Evolutionary conservation across 192 early-diverging fungal species (phyloP), one percentile per base, ranked within the genome.

Genomic region (Haplosporangium gracile): DNA sequence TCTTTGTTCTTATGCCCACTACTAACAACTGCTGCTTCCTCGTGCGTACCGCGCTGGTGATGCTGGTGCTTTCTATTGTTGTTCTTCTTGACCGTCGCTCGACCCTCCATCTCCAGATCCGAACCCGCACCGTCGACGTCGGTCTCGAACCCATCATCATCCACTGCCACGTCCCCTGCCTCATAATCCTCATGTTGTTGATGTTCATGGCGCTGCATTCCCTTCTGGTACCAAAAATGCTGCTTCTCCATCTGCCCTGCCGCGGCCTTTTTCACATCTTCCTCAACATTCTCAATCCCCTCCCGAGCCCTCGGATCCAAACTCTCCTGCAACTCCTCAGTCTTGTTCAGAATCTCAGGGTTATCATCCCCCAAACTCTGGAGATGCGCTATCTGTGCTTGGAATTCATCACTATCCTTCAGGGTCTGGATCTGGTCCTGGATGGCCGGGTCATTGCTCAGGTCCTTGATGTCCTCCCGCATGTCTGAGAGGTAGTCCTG

Each of bases 401-500:
- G 60, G 10, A 65, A 9, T 15, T 16, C 60, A 0, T 32, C 60
- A 32, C 11, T 65, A 11, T 65, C 11, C 10, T 65, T 26, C 60
- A 26, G 15, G 29, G 0, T 32, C 29, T 32, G n/a, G 9, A 65
- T 3, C 26, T 65, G 60, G 13, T 15, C 60, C 60, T 65, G 60
- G 26, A 65, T 13, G 3, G 60, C 29, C 0, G 60, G 29, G 60
- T 65, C 60, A 0, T 65, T 65, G 11, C 60, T 29, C 9, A 65
- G 60, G 13, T 65, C 60, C 13, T 65, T 24, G 26, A 65, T 32
- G 11, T 4, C 60, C 60, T 32, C 60, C 60, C 60, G 32, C 11
- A 65, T 65, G 29, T 32, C 60, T 29, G 60, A 65, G n/a, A 65
- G 29, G 60, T 65, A 65, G 60, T 65, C 29, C 60, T 65, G 60